Conservation (phyloP, 2,329 filamentous ascomycete genomes). For the Trichoderma cornu-damae region DNA sequence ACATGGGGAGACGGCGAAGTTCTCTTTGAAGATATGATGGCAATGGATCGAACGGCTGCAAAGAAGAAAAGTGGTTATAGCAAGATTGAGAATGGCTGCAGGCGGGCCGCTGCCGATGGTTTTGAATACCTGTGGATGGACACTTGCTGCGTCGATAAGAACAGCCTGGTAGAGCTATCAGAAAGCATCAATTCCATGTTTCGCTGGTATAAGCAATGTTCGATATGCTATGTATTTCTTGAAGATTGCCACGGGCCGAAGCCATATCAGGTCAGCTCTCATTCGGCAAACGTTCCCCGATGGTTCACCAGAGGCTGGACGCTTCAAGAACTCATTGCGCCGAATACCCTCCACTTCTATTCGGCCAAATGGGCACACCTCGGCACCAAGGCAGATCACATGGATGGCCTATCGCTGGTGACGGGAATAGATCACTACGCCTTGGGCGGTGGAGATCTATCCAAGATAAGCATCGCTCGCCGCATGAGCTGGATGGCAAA, state of each 20-base stretch:
- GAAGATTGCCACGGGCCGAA: slow-evolving; percentile 22
- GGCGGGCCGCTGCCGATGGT: slow-evolving; percentile 22
- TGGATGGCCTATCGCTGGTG: not conserved
- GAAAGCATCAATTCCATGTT: not conserved
- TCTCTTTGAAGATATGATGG: slow-evolving; percentile 25
- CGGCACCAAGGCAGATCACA: not conserved
- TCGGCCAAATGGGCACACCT: not conserved
- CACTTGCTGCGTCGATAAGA: slow-evolving; percentile 31
- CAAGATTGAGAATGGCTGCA: slow-evolving; percentile 24
- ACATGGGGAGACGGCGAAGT: slow-evolving; percentile 30
- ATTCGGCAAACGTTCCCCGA: not conserved
- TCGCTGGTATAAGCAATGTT: not conserved
- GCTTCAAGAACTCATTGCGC: slow-evolving; percentile 46
- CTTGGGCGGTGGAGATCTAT: not conserved
- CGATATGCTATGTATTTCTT: not conserved
- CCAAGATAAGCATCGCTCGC: not conserved
- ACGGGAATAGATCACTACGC: not conserved
- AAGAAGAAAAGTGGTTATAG: slow-evolving; percentile 18
- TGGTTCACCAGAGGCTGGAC: slow-evolving; percentile 46
- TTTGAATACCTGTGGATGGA: slow-evolving; percentile 29
- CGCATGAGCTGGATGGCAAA: slow-evolving; percentile 21
- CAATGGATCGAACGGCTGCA: not conserved
- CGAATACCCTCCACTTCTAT: not conserved
- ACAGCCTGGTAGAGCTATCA: slow-evolving; percentile 25
- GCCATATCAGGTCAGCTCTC: not conserved